These are phyloP conservation scores for Sporothrix luriei DNA, from an alignment of 2,329 filamentous ascomycete species.

Conservation along the genomic window DNA sequence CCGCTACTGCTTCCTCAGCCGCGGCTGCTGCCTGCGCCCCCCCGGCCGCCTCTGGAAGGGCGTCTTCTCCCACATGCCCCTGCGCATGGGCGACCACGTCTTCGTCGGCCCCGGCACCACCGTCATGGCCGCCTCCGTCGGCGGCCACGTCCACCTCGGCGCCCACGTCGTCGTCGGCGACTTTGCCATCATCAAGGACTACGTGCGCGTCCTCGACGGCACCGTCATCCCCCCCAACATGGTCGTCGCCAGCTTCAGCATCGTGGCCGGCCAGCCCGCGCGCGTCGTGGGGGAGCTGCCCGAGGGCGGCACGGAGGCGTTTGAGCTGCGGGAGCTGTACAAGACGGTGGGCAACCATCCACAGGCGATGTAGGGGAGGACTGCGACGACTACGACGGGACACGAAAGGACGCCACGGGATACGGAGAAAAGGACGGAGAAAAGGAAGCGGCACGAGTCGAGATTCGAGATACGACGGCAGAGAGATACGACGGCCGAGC, in stretches of 20 bases:
- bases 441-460: slow-evolving; percentile 11
- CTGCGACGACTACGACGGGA: not conserved
- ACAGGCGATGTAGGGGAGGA: slow-evolving; percentile 42
- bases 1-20: slow-evolving; percentile 84
- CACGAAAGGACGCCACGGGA: not conserved
- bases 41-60: slow-evolving; percentile 82
- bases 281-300: slow-evolving; percentile 79
- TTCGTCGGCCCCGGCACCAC: slow-evolving; percentile 77
- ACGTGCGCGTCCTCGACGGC: slow-evolving; percentile 82
- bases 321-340: slow-evolving; percentile 66
- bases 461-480: slow-evolving; percentile 9
- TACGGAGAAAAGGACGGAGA: slow-evolving; percentile 15
- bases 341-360: slow-evolving; percentile 64
- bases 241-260: slow-evolving; percentile 88
- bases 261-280: slow-evolving; percentile 83
- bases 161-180: slow-evolving; percentile 75
- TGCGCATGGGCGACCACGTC: slow-evolving; percentile 92
- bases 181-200: slow-evolving; percentile 92
- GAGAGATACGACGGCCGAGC: too few species aligned
- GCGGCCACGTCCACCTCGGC: slow-evolving; percentile 84
- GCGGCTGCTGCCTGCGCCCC: slow-evolving; percentile 76
- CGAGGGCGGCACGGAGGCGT: slow-evolving; percentile 67
- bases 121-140: slow-evolving; percentile 80
- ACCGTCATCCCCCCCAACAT: slow-evolving; percentile 83
- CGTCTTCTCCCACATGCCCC: slow-evolving; percentile 77